Evolutionary conservation across 495 filamentous ascomycete genomes (phyloP).

Genomic region (Pseudomonodictys pantanalensis): DNA sequence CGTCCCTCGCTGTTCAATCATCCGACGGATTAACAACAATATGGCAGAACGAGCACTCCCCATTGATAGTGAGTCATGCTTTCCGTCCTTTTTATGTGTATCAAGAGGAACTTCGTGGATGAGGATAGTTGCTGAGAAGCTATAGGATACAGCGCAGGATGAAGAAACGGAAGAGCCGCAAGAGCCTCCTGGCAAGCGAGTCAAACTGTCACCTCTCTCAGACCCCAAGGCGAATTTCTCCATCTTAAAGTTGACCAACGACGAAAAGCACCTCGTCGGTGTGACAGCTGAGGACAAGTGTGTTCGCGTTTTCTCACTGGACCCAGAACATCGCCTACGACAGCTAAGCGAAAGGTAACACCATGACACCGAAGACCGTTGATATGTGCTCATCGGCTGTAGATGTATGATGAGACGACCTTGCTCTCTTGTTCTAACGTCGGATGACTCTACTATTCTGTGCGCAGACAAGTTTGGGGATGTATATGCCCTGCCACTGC

Average conservation of each 20-base stretch:
- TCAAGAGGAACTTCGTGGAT: too few species aligned
- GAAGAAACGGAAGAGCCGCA: slow-evolving; percentile 35
- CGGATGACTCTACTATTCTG: slow-evolving; percentile 67
- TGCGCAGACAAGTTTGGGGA: slow-evolving; percentile 94
- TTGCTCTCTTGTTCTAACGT: slow-evolving; percentile 66
- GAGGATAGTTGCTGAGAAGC: too few species aligned
- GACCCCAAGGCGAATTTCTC: slow-evolving; percentile 34
- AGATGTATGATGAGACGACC: slow-evolving; percentile 85
- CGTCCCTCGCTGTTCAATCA: slow-evolving; percentile 51
- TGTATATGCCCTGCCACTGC: slow-evolving; percentile 82
- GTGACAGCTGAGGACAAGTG: slow-evolving; percentile 87
- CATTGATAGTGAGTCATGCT: slow-evolving; percentile 9
- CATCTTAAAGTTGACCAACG: slow-evolving; percentile 49
- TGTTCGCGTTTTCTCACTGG: slow-evolving; percentile 73
- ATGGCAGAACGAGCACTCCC: slow-evolving; percentile 10
- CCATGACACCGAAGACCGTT: not conserved
- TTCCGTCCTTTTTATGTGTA: not conserved
- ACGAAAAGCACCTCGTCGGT: slow-evolving; percentile 66
- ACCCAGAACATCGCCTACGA: slow-evolving; percentile 56
- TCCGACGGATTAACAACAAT: slow-evolving; percentile 50
- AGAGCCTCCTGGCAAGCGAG: slow-evolving; percentile 52
- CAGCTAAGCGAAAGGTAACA: slow-evolving; percentile 70
- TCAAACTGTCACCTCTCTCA: slow-evolving; percentile 45
- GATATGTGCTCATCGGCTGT: not conserved
- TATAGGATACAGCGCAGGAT: too few species aligned